Evolutionary conservation across 257 asterid species (phyloP), one percentile per base, ranked within the genome.

Genomic region (Craterostigma plantagineum): DNA sequence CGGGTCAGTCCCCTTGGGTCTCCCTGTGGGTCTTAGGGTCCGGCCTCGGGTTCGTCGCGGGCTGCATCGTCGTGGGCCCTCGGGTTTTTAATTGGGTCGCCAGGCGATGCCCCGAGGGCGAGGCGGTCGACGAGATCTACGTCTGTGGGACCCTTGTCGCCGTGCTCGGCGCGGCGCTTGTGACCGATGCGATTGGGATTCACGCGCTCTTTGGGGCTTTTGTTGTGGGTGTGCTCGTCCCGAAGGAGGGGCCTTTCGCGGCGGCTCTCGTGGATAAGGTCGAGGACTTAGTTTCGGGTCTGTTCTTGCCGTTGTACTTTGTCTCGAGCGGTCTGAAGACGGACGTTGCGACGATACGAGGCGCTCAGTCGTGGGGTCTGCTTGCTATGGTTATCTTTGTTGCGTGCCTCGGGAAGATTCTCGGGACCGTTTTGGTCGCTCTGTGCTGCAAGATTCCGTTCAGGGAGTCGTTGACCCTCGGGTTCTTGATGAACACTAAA

Each of bases 201-300:
- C 41, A 37, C 41, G 41, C 41, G 41, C 14, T 37, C 13, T 37
- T 37, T 37, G 41, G 41, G 41, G 41, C 41, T 4, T 37, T 37
- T 8, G 41, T 37, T 3, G 41, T 37, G 13, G 41, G 41, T 2
- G 41, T 37, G 11, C 41, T 37, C 14, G 41, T 37, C 41, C 41
- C 41, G 3, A 37, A 37, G 8, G 41, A 37, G 41, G 41, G 41
- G 41, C 41, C 41, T 37, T 37, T 37, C 14, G 41, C 41, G 41
- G 14, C 8, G 11, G 41, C 41, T 8, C 41, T 37, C 30, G 30
- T 23, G 30, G 30, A 23, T 2, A 23, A 23, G 6, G 30, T 23
- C 4, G 30, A 23, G 30, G 30, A 23, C 30, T 6, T 23, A 2
- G 30, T 23, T 6, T 23, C 30, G 30, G 30, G 30, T 6, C 30